These are phyloP conservation scores for Euptelea pleiosperma DNA, from an alignment of 164 flowering plant genomes.

Conservation along the genomic window DNA sequence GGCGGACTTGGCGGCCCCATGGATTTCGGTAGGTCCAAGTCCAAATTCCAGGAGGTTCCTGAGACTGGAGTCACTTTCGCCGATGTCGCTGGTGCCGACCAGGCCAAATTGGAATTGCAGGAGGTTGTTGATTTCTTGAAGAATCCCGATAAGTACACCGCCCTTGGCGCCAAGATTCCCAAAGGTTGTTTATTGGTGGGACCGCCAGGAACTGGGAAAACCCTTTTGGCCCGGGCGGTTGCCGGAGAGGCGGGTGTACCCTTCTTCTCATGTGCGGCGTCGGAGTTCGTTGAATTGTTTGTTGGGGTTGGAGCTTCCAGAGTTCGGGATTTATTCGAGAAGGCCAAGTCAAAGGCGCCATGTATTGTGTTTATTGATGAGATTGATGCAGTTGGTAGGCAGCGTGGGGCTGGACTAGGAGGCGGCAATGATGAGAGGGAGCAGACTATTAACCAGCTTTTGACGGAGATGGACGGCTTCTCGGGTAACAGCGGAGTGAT, in stretches of 20 bases:
- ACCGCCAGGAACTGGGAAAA: conserved; percentile 96
- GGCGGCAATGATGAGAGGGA: conserved; percentile 99
- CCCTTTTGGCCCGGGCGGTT: conserved; percentile 84
- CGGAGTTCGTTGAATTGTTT: conserved; percentile 91
- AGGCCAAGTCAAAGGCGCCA: conserved; percentile 90
- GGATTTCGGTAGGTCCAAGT: conserved; percentile 89
- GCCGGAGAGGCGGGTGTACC: conserved; percentile 96
- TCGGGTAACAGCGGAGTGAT: conserved; percentile 88
- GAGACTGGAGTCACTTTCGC: conserved; percentile 86
- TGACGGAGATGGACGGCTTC: conserved; percentile 98
- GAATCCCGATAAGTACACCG: conserved; percentile 91
- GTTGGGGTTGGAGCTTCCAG: conserved; percentile 99
- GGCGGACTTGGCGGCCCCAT: conserved; percentile 97
- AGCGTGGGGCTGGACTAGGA: conserved; percentile 92
- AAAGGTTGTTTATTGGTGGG: conserved; percentile 96
- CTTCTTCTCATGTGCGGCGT: conserved; percentile 89
- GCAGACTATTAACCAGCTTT: conserved; percentile 90
- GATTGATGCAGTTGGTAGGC: conserved; percentile 98
- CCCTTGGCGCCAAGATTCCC: conserved; percentile 88
- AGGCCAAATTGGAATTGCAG: conserved; percentile 85
- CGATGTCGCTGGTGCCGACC: conserved; percentile 96
- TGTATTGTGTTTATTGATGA: conserved; percentile 98
- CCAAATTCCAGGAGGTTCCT: conserved; percentile 94
- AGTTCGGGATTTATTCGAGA: conserved; percentile 91
- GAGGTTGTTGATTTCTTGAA: conserved; percentile 96